Conservation (phyloP, 345 rosid species). For the Sisymbrium irio region DNA sequence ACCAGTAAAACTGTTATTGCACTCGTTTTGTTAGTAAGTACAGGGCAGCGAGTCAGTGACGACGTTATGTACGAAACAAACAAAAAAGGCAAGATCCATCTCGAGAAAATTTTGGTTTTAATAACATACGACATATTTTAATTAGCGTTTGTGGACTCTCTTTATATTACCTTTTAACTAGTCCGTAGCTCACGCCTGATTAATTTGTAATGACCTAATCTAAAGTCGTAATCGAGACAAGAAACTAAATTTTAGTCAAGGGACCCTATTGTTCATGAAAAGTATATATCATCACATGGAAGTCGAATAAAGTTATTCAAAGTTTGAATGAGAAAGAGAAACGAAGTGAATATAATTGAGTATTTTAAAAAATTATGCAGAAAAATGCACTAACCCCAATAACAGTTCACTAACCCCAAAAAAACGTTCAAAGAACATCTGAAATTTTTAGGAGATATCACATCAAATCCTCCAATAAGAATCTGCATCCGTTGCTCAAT, state of each 20-base stretch:
- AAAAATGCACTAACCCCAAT: slow-evolving; percentile 3
- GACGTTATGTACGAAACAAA: not conserved
- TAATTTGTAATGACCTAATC: not conserved
- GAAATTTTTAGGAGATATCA: slow-evolving; percentile 15
- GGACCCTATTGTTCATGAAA: slow-evolving; percentile 31
- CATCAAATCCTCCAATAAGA: slow-evolving; percentile 20
- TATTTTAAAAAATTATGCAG: not conserved
- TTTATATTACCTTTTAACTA: not conserved
- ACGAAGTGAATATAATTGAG: not conserved
- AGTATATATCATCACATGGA: slow-evolving; percentile 36
- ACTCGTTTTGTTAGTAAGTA: not conserved
- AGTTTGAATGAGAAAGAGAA: slow-evolving; percentile 33
- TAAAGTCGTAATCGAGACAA: slow-evolving; percentile 26
- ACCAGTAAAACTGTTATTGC: not conserved
- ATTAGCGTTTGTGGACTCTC: not conserved
- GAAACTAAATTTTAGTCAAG: slow-evolving; percentile 10
- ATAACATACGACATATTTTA: not conserved
- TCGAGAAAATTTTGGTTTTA: not conserved
- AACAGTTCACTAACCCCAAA: slow-evolving; percentile 14
- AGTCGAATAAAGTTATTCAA: slow-evolving; percentile 23
- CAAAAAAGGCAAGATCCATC: not conserved
- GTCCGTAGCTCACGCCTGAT: not conserved
- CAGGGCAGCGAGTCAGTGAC: not conserved
- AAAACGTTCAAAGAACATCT: slow-evolving; percentile 22
- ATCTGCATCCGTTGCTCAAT: slow-evolving; percentile 27